These are phyloP conservation scores for Phlyctochytrium bullatum DNA, from an alignment of 192 early-diverging fungal species.

Conservation along the genomic window DNA sequence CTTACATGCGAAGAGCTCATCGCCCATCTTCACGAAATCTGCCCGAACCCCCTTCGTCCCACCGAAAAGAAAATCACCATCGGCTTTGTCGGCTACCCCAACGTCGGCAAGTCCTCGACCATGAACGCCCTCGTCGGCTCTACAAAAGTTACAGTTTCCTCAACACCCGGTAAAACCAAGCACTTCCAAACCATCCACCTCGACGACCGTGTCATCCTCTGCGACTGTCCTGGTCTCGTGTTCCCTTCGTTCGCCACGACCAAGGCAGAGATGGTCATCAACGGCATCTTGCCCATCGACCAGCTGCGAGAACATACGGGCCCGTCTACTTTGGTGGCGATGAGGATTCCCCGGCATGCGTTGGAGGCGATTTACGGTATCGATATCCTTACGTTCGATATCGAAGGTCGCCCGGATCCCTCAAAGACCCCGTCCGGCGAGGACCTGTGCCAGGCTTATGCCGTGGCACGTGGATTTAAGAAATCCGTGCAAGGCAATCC, in stretches of 20 bases:
- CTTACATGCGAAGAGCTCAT: slow-evolving; percentile 68
- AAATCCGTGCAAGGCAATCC: slow-evolving; percentile 93
- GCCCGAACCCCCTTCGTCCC: slow-evolving; percentile 45
- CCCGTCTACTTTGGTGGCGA: slow-evolving; percentile 74
- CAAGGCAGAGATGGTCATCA: slow-evolving; percentile 97
- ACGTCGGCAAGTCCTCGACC: slow-evolving; percentile 99
- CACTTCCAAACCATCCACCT: slow-evolving; percentile 99
- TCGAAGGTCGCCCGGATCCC: slow-evolving; percentile 51
- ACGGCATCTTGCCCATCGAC: slow-evolving; percentile 98
- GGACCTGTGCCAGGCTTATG: slow-evolving; percentile 89
- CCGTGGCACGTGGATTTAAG: slow-evolving; percentile 88
- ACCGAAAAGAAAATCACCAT: slow-evolving; percentile 68
- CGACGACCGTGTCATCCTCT: slow-evolving; percentile 79
- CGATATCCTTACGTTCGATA: slow-evolving; percentile 68
- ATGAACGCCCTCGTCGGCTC: slow-evolving; percentile 96
- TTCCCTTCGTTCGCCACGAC: slow-evolving; percentile 99
- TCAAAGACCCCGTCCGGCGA: slow-evolving; percentile 69
- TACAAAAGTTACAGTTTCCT: slow-evolving; percentile 89
- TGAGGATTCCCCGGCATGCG: slow-evolving; percentile 81
- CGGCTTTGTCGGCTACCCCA: slow-evolving; percentile 98
- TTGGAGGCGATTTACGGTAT: slow-evolving; percentile 94
- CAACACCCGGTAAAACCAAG: slow-evolving; percentile 99
- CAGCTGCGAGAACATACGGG: slow-evolving; percentile 94
- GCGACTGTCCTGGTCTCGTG: slow-evolving; percentile 99
- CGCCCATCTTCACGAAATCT: slow-evolving; percentile 53